phyloP scores from a whole-genome alignment of 179 eudicot genomes.

The Actinidia chinensis region DNA sequence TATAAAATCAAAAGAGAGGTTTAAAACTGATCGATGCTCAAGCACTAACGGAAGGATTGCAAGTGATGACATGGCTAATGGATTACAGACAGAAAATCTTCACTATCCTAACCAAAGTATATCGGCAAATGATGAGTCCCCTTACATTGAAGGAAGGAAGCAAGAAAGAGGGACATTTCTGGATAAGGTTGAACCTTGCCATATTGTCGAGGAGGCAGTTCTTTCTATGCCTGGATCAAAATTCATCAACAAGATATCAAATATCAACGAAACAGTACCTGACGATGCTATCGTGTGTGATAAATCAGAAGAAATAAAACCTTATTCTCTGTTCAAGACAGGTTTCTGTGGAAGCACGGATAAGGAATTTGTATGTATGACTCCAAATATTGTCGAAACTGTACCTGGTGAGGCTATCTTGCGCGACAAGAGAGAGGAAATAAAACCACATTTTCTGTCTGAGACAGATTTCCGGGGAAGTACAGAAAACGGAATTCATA shows the following conservation, averaged over 20 bases:
- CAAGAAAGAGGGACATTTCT: slow-evolving; percentile 5
- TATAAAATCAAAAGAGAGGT: slow-evolving; percentile 35
- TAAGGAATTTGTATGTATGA: slow-evolving; percentile 13
- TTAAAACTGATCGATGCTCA: slow-evolving; percentile 26
- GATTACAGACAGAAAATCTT: slow-evolving; percentile 12
- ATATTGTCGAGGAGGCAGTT: slow-evolving; percentile 19
- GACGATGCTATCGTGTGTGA: slow-evolving; percentile 10
- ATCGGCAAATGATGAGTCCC: slow-evolving; percentile 20
- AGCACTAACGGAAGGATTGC: slow-evolving; percentile 29
- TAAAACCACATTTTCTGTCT: slow-evolving; percentile 8
- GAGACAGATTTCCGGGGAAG: slow-evolving; percentile 8
- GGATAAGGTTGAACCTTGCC: slow-evolving; percentile 10
- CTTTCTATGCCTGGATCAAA: slow-evolving; percentile 9
- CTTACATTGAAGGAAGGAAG: slow-evolving; percentile 19
- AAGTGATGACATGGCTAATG: slow-evolving; percentile 18
- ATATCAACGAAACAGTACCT: slow-evolving; percentile 1
- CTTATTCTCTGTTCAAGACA: slow-evolving; percentile 12
- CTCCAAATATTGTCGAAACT: slow-evolving; percentile 3
- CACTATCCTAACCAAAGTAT: slow-evolving; percentile 19
- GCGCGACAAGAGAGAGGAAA: slow-evolving; percentile 21
- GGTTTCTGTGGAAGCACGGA: background rate
- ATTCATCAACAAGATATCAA: slow-evolving; percentile 6
- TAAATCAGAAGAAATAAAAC: slow-evolving; percentile 21
- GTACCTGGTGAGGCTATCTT: background rate
- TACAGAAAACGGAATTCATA: slow-evolving; percentile 19